phyloP scores from a whole-genome alignment of 306 rosid species.

The Sicyos edulis region DNA sequence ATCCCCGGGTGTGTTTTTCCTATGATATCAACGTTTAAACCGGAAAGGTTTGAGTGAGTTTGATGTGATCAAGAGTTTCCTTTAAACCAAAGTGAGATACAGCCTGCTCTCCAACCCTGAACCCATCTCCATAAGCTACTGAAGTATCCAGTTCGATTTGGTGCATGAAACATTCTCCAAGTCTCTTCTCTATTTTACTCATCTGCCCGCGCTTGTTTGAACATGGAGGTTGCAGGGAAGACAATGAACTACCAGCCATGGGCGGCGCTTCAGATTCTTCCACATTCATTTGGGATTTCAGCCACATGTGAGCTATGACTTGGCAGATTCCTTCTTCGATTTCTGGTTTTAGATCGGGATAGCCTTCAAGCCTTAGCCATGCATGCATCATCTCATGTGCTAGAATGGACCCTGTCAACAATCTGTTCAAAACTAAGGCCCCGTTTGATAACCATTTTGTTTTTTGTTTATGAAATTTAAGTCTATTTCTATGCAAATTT shows the following conservation, averaged over 20 bases:
- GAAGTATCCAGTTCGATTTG: constrained; percentile 92
- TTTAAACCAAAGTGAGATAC: constrained; percentile 64
- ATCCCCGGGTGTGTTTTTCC: no score
- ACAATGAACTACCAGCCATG: constrained; percentile 41
- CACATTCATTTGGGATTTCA: constrained; percentile 65
- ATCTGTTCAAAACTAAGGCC: no score
- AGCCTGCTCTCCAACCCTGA: constrained; percentile 63
- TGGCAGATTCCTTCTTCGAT: constrained; percentile 99
- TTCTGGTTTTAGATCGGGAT: constrained; percentile 66
- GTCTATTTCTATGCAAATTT: no score
- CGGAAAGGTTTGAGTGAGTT: constrained; percentile 65
- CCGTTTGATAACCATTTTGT: not conserved
- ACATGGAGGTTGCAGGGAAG: constrained; percentile 32
- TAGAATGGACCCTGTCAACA: constrained; percentile 86
- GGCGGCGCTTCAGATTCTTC: constrained; percentile 31
- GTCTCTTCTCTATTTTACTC: constrained; percentile 81
- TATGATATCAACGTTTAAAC: no score
- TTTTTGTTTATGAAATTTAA: no score
- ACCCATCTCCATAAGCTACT: constrained; percentile 80
- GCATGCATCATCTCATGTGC: constrained; percentile 99
- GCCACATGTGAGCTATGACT: constrained; percentile 94
- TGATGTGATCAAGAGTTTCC: constrained; percentile 80
- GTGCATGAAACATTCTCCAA: constrained; percentile 75
- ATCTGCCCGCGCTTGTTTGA: constrained; percentile 70
- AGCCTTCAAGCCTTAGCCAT: constrained; percentile 91